Evolutionary conservation across 2,329 filamentous ascomycete genomes (phyloP), one percentile per base, ranked within the genome.

Genomic region (Albifimbria verrucaria): DNA sequence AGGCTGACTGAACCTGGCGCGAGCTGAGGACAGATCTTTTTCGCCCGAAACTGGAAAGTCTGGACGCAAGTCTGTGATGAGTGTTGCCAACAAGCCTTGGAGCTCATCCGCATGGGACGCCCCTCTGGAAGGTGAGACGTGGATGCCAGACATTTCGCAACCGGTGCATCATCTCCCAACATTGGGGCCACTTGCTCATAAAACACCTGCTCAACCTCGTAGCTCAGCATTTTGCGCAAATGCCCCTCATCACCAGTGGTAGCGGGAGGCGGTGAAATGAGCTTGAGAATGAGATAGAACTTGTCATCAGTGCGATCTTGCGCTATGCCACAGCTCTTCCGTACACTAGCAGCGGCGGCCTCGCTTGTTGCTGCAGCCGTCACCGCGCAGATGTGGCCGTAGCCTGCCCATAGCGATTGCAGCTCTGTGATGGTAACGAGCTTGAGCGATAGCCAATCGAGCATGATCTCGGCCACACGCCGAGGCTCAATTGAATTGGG

Each of bases 161-260:
- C 76, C 0, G 76, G 72, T 1, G 80, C 63, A 1, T 70, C 63
- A 0, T 66, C 61, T 0, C 68, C 62, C 2, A 88, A 64, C 0
- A 62, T 62, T 0, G 81, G 78, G 0, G 81, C 82, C 11, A 88
- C 65, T 2, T 78, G 64, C 2, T 70, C 71, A 63, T 89, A 89
- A 58, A 89, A 89, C 58, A 78, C 79, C 60, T 86, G 83, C 65
- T 89, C 86, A 3, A 87, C 82, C 45, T 84, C 75, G 57, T 89
- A 89, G 62, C 83, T 87, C 24, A 88, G 65, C 54, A 88, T 77
- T 62, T 89, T 89, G 7, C 86, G 78, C 1, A 82, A 59, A 57
- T 88, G 85, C 1, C 85, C 83, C 60, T 88, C 85, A 36, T 85
- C 79, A 3, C 68, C 59, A 1, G 50, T 45, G 0, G 50, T 55